Conservation (phyloP, 192 early-diverging fungal species). For the Jimgerdemannia flammicorona region DNA sequence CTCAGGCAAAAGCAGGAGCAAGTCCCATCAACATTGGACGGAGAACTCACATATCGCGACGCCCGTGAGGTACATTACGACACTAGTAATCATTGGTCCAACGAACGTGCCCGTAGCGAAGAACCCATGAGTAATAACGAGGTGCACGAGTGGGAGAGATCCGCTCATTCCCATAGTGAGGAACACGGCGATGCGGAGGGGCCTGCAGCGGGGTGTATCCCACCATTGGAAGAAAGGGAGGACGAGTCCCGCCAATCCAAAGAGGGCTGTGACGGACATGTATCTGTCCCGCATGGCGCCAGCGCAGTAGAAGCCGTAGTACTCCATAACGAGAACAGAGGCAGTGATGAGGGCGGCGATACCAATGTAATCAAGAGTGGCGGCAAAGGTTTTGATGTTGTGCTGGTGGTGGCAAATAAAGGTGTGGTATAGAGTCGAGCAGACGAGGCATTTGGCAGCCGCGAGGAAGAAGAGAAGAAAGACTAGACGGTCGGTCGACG, state of each 20-base stretch:
- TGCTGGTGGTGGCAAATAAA: conserved; percentile 54
- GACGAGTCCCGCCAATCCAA: conserved; percentile 46
- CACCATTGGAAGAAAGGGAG: conserved; percentile 53
- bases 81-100: conserved; percentile 42
- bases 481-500: conserved; percentile 33
- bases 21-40: background rate
- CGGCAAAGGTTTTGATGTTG: conserved; percentile 48
- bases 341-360: conserved; percentile 60
- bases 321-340: conserved; percentile 51
- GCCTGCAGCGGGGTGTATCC: conserved; percentile 45
- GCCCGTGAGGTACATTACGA: conserved; percentile 48
- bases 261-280: conserved; percentile 42
- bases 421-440: conserved; percentile 58
- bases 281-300: conserved; percentile 34
- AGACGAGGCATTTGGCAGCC: conserved; percentile 56
- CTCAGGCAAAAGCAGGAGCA: too few species aligned
- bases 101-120: conserved; percentile 41
- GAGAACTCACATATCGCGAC: conserved; percentile 48
- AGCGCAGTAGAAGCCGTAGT: conserved; percentile 58
- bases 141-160: conserved; percentile 46
- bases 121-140: conserved; percentile 39
- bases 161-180: conserved; percentile 47
- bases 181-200: conserved; percentile 53
- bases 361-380: conserved; percentile 61
- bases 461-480: conserved; percentile 54